Conservation (phyloP, 2,329 filamentous ascomycete genomes). For the Chrysosporium queenslandicum region DNA sequence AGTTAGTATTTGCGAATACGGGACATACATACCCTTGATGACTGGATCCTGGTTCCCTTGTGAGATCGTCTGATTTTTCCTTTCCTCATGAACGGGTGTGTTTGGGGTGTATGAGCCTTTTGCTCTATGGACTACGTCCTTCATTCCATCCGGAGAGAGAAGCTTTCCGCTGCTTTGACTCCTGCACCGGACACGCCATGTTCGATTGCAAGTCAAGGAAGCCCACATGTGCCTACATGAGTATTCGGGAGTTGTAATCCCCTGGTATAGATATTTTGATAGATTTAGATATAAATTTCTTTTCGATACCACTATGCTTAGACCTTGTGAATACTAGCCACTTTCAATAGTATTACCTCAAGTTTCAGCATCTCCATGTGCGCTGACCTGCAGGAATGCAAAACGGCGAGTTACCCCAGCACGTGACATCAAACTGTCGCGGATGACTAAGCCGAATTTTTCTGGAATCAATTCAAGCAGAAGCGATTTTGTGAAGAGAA, state of each 20-base stretch:
- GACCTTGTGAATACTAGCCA: too few species aligned
- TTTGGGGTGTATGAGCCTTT: constrained; percentile 8
- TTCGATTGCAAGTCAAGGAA: not conserved
- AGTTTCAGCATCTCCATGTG: not conserved
- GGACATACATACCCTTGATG: not conserved
- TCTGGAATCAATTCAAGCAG: not conserved
- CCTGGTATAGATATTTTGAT: not conserved
- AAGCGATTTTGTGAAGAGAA: too few species aligned
- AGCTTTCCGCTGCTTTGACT: not conserved
- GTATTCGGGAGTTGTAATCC: too few species aligned
- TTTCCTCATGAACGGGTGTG: not conserved
- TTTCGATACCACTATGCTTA: too few species aligned
- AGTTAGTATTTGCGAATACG: not conserved
- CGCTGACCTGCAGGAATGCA: too few species aligned
- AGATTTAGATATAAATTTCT: too few species aligned
- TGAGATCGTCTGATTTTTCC: not conserved
- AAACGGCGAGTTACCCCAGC: too few species aligned
- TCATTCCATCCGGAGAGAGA: constrained; percentile 6
- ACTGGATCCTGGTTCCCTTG: not conserved
- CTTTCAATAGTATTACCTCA: too few species aligned
- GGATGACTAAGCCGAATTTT: constrained; percentile 2
- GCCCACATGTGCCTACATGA: not conserved
- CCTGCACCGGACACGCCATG: not conserved
- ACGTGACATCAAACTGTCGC: too few species aligned
- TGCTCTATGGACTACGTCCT: constrained; percentile 1